Base-by-base conservation (phyloP, 2,329 filamentous ascomycete genomes). In the Cladosporium sp. region DNA sequence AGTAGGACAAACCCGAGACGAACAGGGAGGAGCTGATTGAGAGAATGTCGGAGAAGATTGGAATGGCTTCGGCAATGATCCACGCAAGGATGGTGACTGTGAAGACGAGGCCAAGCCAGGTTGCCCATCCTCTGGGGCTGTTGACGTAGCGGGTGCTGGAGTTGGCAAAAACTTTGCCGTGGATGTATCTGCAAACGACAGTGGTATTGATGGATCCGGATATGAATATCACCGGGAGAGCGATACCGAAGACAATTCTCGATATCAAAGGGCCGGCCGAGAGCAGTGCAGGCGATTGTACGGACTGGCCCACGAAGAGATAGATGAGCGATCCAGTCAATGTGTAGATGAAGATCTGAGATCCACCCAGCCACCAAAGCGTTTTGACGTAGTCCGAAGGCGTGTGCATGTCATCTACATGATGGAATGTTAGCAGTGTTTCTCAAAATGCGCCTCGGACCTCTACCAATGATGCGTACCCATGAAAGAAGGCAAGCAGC, bases 51-150 rank as follows among this genome's bases (percentile, higher is more conserved):
- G 86, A 87, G 78, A 91, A 91, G 60, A 87, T 84, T 0, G 89
- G 89, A 11, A 91, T 89, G 0, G 87, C 85, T 73, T 89, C 85
- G 10, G 89, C 88, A 67, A 91, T 88, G 65, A 91, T 77, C 82
- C 87, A 89, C 8, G 87, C 86, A 5, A 89, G 67, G 11, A 86
- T 68, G 84, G 88, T 90, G 26, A 86, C 76, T 11, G 70, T 75
- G 1, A 82, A 73, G 0, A 85, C 83, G 36, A 91, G 84, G 6
- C 69, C 81, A 14, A 87, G 71, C 89, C 89, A 91, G n/a, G 82
- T 81, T 7, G 81, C 74, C 63, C 82, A 81, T 1, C 85, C 83
- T 68, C 72, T 43, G 68, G 70, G 26, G 51, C 68, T 62, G 76
- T 76, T 67, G 70, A 78, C 63, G 75, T 75, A 67, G 70, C 85